These are phyloP conservation scores for Globisporangium takayamanum DNA, from an alignment of 352 stramenopile species.

Conservation along the genomic window DNA sequence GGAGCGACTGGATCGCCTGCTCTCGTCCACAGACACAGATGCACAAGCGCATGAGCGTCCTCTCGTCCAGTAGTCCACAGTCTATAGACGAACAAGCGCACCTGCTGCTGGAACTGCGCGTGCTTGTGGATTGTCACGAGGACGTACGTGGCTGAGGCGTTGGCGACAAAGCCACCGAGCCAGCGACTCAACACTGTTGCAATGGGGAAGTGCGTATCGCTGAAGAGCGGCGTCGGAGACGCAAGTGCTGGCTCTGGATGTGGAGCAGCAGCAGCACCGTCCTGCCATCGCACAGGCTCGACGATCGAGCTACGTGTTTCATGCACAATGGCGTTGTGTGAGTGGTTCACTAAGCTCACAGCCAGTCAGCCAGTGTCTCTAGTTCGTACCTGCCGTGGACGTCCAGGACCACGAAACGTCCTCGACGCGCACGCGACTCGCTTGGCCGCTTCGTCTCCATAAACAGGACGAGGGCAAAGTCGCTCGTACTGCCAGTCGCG, in stretches of 20 bases:
- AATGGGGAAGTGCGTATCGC: constrained; percentile 59
- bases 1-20: constrained; percentile 67
- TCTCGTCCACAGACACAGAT: neutral
- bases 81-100: constrained; percentile 8
- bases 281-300: constrained; percentile 21
- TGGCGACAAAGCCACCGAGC: constrained; percentile 45
- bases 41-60: neutral
- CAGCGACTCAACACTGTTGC: constrained; percentile 27
- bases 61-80: neutral
- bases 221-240: constrained; percentile 21
- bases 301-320: constrained; percentile 32
- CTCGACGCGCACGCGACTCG: constrained; percentile 19
- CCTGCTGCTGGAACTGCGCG: constrained; percentile 57
- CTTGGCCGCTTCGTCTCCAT: constrained; percentile 29
- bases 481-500: neutral
- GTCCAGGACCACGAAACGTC: constrained; percentile 40
- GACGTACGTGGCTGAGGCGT: constrained; percentile 39
- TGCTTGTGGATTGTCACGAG: constrained; percentile 56
- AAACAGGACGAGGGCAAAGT: constrained; percentile 42
- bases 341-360: neutral
- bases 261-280: neutral
- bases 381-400: constrained; percentile 25
- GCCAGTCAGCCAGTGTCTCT: neutral
- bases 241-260: neutral
- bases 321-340: neutral